Evolutionary conservation across 805 yeast species (phyloP), one percentile per base, ranked within the genome.

Genomic region (Ogataea ramenticola): DNA sequence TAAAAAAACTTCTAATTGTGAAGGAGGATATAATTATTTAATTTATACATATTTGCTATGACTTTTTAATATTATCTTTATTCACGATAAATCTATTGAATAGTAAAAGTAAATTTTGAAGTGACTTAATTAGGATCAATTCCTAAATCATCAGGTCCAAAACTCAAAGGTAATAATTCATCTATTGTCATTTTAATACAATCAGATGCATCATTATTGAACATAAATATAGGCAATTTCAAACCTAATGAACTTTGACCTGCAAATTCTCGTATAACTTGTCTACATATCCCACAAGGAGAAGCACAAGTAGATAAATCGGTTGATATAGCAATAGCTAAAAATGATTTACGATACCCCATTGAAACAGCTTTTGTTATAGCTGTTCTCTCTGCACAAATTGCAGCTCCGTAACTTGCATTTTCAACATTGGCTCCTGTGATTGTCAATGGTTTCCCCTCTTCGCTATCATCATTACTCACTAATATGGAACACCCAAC

Each of bases 221-320:
- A 83, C 93, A 91, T 82, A 58, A 74, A 77, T 2, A 91, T 63
- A 0, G 86, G 84, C 24, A 78, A 26, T 17, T 50, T 46, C 17
- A 57, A 45, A 4, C 49, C 56, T 4, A 45, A 56, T 8, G 72
- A 68, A 12, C 32, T 24, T 11, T 19, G 17, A 12, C 37, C 37
- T 0, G 80, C 76, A 61, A 90, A 91, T 61, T 91, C 99, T 33
- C 96, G 70, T 29, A 91, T 78, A 44, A 84, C 77, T 62, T 91
- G 99, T 43, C 99, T 71, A 57, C 99, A 91, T 32, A 93, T 82
- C 3, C 99, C 99, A 61, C 99, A 91, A 0, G 99, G 99, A 10
- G 90, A 70, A 11, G 85, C 80, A 27, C 81, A 74, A 9, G 64
- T 62, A 2, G 72, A 73, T 37, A 72, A 52, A 56, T 82, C 90